Percentiles rank a stretch among this genome's conserved stretches.
These are phyloP conservation scores for Fusarium proliferatum DNA, from an alignment of 2,329 filamentous ascomycete genomes.

Conservation along the genomic window DNA sequence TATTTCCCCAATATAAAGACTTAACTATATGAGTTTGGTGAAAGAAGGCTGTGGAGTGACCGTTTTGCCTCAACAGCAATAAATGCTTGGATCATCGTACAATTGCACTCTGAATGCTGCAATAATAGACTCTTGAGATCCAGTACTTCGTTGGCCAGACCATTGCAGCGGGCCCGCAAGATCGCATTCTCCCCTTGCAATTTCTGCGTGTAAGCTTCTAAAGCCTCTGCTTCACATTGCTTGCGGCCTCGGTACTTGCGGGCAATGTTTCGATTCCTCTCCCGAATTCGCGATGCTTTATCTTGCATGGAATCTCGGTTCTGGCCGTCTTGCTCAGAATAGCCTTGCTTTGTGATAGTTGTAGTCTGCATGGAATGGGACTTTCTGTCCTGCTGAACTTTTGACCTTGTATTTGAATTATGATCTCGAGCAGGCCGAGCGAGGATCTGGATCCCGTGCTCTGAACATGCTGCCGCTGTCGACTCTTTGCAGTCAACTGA, in stretches of 20 bases:
- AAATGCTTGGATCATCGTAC: not conserved
- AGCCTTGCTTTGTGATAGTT: not conserved
- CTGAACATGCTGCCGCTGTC: too few relatives aligned
- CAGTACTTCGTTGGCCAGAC: not conserved
- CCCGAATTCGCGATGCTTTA: not conserved
- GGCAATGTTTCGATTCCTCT: not conserved
- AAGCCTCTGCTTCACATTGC: not conserved
- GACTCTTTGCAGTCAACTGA: not conserved
- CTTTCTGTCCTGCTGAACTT: not conserved
- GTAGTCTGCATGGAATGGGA: rapidly evolving
- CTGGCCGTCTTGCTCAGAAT: not conserved
- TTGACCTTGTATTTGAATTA: rapidly evolving
- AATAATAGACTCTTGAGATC: not conserved
- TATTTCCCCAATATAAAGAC: too few relatives aligned
- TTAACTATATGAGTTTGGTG: too few relatives aligned
- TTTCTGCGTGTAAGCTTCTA: rapidly evolving
- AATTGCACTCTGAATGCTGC: not conserved
- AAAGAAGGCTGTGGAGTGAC: not conserved
- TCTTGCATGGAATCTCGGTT: not conserved
- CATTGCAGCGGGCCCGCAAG: rapidly evolving
- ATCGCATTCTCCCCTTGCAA: not conserved
- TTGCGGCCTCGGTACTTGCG: not conserved
- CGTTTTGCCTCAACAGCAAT: not conserved
- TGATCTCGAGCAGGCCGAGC: rapidly evolving
- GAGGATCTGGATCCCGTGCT: too few relatives aligned